Conservation (phyloP, 73 alveolate genomes). For the Paraurostyla sp. region DNA sequence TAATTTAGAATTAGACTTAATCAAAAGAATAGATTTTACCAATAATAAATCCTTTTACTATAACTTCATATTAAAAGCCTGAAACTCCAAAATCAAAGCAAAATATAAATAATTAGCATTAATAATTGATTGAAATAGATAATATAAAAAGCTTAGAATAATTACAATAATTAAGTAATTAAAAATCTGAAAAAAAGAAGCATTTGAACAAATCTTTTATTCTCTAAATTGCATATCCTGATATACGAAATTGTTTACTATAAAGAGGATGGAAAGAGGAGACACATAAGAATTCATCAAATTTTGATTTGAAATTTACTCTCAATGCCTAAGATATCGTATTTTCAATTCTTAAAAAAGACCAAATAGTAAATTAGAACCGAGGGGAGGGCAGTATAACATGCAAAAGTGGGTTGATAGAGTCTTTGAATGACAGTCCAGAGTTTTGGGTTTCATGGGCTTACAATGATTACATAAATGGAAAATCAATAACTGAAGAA, state of each 20-base stretch:
- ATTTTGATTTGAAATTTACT: neutral
- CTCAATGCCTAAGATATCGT: slow-evolving; percentile 3
- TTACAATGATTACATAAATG: neutral
- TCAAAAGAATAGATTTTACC: too few species aligned
- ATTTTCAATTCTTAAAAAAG: neutral
- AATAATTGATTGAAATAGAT: too few species aligned
- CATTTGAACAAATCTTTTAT: neutral
- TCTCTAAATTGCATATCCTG: neutral
- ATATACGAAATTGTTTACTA: slow-evolving; percentile 57
- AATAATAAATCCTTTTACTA: too few species aligned
- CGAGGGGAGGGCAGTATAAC: slow-evolving; percentile 33
- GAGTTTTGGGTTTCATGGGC: slow-evolving; percentile 12
- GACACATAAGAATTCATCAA: slow-evolving; percentile 53
- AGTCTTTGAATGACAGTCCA: neutral
- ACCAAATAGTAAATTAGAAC: neutral
- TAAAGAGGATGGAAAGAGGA: slow-evolving; percentile 81
- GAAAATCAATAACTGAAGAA: neutral
- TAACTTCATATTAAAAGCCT: too few species aligned
- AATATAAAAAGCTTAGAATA: too few species aligned
- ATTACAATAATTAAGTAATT: too few species aligned
- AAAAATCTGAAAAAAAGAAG: too few species aligned
- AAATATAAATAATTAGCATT: too few species aligned
- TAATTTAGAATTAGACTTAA: too few species aligned
- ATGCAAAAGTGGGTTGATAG: neutral
- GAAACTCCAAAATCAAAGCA: too few species aligned